These are phyloP conservation scores for Discostella pseudostelligera DNA, from an alignment of 108 stramenopile genomes.

Conservation along the genomic window DNA sequence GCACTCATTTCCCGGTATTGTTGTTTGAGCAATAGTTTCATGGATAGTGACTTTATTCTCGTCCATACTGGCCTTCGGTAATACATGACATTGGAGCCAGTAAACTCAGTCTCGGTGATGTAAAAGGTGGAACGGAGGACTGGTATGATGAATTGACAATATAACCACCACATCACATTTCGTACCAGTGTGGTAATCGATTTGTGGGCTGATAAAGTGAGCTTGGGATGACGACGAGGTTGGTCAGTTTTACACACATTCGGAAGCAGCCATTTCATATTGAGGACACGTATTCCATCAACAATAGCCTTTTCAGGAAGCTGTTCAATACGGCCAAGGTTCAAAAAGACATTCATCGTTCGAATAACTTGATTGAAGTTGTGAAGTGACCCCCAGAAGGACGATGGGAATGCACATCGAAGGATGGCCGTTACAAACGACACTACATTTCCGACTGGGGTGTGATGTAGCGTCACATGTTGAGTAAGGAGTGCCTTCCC, in stretches of 20 bases:
- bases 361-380: conserved; percentile 55
- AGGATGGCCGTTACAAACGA: conserved; percentile 59
- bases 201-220: conserved; percentile 58
- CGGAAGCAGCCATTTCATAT: conserved; percentile 65
- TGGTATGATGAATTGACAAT: conserved; percentile 66
- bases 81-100: conserved; percentile 56
- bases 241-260: not conserved
- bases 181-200: conserved; percentile 41
- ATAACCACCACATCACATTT: conserved; percentile 69
- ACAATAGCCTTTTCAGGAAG: conserved; percentile 63
- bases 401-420: conserved; percentile 54
- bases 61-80: conserved; percentile 88
- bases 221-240: conserved; percentile 19
- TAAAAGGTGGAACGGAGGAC: conserved; percentile 75
- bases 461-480: conserved; percentile 42
- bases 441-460: conserved; percentile 48
- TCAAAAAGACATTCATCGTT: conserved; percentile 53
- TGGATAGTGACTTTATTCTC: conserved; percentile 56
- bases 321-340: conserved; percentile 65
- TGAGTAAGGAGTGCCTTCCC: conserved; percentile 24
- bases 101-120: conserved; percentile 83
- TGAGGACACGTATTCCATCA: conserved; percentile 59
- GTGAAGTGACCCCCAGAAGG: conserved; percentile 74
- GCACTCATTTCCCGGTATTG: conserved; percentile 53
- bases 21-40: conserved; percentile 48